Conservation (phyloP, 2,329 filamentous ascomycete species). For the Claviceps paspali region DNA sequence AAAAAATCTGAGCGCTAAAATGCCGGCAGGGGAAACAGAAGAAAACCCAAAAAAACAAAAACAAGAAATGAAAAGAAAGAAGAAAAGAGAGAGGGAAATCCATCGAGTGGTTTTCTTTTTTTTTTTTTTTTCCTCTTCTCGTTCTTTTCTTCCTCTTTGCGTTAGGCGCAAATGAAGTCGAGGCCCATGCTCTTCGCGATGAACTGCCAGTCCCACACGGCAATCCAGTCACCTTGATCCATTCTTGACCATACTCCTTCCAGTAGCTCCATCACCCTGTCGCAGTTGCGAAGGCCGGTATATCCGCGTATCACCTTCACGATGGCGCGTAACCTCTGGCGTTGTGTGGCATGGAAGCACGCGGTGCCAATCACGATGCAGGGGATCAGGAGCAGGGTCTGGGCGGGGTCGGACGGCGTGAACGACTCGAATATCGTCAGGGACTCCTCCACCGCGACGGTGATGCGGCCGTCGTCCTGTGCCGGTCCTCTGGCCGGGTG, state of each 20-base stretch:
- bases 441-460: slow-evolving; percentile 39
- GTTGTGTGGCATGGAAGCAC: slow-evolving; percentile 36
- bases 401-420: slow-evolving; percentile 39
- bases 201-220: slow-evolving; percentile 50
- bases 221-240: slow-evolving; percentile 39
- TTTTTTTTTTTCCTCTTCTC: not conserved
- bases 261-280: slow-evolving; percentile 36
- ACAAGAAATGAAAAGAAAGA: no score
- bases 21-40: no score
- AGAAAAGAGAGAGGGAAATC: no score
- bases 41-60: no score
- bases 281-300: slow-evolving; percentile 43
- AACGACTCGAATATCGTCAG: slow-evolving; percentile 39
- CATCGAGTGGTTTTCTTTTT: not conserved
- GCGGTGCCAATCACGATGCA: slow-evolving; percentile 47
- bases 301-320: slow-evolving; percentile 39
- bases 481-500: slow-evolving; percentile 31
- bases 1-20: no score
- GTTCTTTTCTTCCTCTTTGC: not conserved
- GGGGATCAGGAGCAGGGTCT: slow-evolving; percentile 44
- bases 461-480: slow-evolving; percentile 36
- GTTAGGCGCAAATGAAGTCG: slow-evolving; percentile 37
- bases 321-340: slow-evolving; percentile 34
- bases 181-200: slow-evolving; percentile 37
- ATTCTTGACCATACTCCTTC: slow-evolving; percentile 46